Evolutionary conservation across 2,329 filamentous ascomycete genomes (phyloP).

Genomic region (Xylariaceae sp.): DNA sequence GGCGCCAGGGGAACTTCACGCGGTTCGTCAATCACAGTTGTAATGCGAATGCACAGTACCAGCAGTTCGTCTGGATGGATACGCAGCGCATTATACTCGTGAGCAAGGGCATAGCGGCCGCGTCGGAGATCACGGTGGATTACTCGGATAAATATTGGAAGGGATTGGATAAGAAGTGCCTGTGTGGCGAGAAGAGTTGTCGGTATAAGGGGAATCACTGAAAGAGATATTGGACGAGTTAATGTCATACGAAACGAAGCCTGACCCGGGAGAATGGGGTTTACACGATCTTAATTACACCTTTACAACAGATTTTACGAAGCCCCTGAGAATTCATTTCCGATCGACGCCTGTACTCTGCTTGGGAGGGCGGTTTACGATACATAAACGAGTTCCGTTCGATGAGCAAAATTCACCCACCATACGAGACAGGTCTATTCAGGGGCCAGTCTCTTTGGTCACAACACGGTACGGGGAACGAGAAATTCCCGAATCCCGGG

Average conservation of each 20-base stretch:
- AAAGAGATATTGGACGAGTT: neutral
- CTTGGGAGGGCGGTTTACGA: too few relatives aligned
- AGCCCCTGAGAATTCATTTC: too few relatives aligned
- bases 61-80: constrained; percentile 52
- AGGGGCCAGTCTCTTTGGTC: too few relatives aligned
- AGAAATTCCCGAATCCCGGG: too few relatives aligned
- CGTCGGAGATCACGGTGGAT: constrained; percentile 52
- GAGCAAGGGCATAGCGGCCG: constrained; percentile 49
- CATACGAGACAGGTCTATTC: too few relatives aligned
- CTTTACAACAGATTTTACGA: too few relatives aligned
- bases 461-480: too few relatives aligned
- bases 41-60: constrained; percentile 51
- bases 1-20: constrained; percentile 51
- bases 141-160: constrained; percentile 55
- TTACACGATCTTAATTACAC: neutral
- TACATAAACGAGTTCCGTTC: too few relatives aligned
- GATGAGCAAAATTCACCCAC: too few relatives aligned
- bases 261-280: neutral
- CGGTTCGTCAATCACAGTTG: constrained; percentile 57
- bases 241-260: neutral
- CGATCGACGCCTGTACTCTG: too few relatives aligned
- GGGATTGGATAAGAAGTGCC: constrained; percentile 49
- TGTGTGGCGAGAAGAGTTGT: constrained; percentile 50
- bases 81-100: constrained; percentile 51
- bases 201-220: constrained; percentile 33